These are phyloP conservation scores for Phytophthora chlamydospora DNA, from an alignment of 352 stramenopile species.

Conservation along the genomic window DNA sequence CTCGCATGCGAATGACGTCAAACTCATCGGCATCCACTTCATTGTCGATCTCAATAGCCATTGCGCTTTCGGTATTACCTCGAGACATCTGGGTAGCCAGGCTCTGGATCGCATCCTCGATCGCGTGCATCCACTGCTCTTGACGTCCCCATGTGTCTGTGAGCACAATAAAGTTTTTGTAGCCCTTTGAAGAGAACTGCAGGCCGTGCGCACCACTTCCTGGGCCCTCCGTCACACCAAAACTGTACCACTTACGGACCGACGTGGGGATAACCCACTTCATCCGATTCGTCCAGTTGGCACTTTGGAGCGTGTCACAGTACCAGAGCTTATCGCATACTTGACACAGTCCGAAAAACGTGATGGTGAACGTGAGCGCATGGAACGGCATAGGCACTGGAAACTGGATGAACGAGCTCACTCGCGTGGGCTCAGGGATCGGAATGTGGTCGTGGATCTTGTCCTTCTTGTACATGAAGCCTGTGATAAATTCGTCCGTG, in stretches of 20 bases:
- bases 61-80: conserved; percentile 72
- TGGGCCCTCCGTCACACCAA: conserved; percentile 76
- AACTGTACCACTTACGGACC: conserved; percentile 89
- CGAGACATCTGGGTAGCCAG: conserved; percentile 61
- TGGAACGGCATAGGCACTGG: conserved; percentile 90
- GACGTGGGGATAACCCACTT: conserved; percentile 91
- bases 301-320: conserved; percentile 81
- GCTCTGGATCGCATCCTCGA: conserved; percentile 79
- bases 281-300: conserved; percentile 89
- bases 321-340: conserved; percentile 92
- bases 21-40: conserved; percentile 85
- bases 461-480: conserved; percentile 92
- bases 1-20: conserved; percentile 59
- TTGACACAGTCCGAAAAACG: conserved; percentile 83
- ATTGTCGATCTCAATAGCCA: conserved; percentile 90
- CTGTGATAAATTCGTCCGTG: conserved; percentile 86
- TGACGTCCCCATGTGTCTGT: conserved; percentile 86
- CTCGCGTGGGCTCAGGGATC: conserved; percentile 82
- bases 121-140: conserved; percentile 88
- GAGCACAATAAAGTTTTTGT: conserved; percentile 90
- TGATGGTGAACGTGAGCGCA: conserved; percentile 86
- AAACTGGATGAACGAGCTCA: conserved; percentile 91
- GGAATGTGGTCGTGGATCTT: conserved; percentile 91
- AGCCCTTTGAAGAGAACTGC: conserved; percentile 88
- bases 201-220: conserved; percentile 85